A percentile compares a stretch with the other conserved stretches of the same genome.
phyloP scores from a whole-genome alignment of 495 filamentous ascomycete species.

The Cenococcum geophilum region DNA sequence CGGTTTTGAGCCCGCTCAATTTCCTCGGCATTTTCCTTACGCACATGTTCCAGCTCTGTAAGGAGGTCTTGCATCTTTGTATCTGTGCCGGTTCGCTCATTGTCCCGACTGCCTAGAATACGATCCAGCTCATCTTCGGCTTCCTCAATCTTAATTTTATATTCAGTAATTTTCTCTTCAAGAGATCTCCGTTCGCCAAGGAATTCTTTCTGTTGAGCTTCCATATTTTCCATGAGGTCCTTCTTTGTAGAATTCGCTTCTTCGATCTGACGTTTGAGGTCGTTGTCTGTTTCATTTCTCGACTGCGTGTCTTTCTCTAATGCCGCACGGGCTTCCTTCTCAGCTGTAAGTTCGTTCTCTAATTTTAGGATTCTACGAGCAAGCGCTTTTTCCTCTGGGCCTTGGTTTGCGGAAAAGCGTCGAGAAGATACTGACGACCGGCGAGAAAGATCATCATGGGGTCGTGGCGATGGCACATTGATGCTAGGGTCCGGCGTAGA shows the following conservation, averaged over 20 bases:
- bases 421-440: slow-evolving; percentile 61
- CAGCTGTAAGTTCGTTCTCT: slow-evolving; percentile 66
- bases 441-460: slow-evolving; percentile 51
- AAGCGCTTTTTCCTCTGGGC: slow-evolving; percentile 57
- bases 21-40: slow-evolving; percentile 52
- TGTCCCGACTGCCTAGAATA: slow-evolving; percentile 71
- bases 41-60: slow-evolving; percentile 59
- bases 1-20: slow-evolving; percentile 43
- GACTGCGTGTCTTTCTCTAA: slow-evolving; percentile 55
- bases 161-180: slow-evolving; percentile 67
- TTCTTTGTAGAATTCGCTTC: slow-evolving; percentile 87
- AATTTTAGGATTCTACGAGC: slow-evolving; percentile 67
- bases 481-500: slow-evolving; percentile 42
- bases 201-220: slow-evolving; percentile 84
- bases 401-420: slow-evolving; percentile 61
- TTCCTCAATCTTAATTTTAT: slow-evolving; percentile 73
- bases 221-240: slow-evolving; percentile 90
- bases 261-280: slow-evolving; percentile 64
- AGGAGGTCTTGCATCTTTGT: slow-evolving; percentile 63
- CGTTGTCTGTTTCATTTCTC: slow-evolving; percentile 53
- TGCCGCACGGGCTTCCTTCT: slow-evolving; percentile 48
- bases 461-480: slow-evolving; percentile 21
- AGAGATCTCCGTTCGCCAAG: slow-evolving; percentile 72
- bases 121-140: slow-evolving; percentile 85
- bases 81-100: slow-evolving; percentile 64